Conservation (phyloP, 1,284 basidiomycete genomes). For the Singerocomus inundabilis region DNA sequence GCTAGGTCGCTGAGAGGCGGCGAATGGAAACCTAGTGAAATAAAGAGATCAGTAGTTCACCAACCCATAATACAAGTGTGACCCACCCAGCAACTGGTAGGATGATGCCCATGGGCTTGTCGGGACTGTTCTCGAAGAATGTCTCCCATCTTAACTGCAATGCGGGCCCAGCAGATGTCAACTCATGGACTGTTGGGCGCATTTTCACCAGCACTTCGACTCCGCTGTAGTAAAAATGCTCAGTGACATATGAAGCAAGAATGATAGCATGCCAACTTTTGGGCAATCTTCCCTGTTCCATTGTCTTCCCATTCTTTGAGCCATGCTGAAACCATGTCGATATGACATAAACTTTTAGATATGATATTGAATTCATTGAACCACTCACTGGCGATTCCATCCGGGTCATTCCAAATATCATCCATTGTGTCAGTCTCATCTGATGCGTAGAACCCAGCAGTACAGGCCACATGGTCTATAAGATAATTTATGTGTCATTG, state of each 20-base stretch:
- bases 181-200: constrained; percentile 37
- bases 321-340: constrained; percentile 33
- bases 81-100: constrained; percentile 16
- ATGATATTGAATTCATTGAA: neutral
- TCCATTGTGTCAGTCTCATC: constrained; percentile 30
- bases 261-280: constrained; percentile 40
- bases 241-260: neutral
- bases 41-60: neutral
- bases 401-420: constrained; percentile 36
- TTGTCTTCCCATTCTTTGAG: constrained; percentile 42
- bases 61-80: neutral
- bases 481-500: neutral
- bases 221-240: constrained; percentile 27
- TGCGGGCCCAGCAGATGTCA: constrained; percentile 36
- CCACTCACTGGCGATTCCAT: constrained; percentile 34
- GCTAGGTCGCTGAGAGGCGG: neutral
- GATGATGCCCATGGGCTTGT: constrained; percentile 24
- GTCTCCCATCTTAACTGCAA: constrained; percentile 7
- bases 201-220: constrained; percentile 40
- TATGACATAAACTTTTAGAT: neutral
- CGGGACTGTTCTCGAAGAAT: constrained; percentile 32
- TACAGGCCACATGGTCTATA: constrained; percentile 44
- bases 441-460: constrained; percentile 37
- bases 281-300: constrained; percentile 48
- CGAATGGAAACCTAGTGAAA: constrained; percentile 7